These are phyloP conservation scores for Arthrobotrys conoides DNA, from an alignment of 2,329 filamentous ascomycete species.

Conservation along the genomic window DNA sequence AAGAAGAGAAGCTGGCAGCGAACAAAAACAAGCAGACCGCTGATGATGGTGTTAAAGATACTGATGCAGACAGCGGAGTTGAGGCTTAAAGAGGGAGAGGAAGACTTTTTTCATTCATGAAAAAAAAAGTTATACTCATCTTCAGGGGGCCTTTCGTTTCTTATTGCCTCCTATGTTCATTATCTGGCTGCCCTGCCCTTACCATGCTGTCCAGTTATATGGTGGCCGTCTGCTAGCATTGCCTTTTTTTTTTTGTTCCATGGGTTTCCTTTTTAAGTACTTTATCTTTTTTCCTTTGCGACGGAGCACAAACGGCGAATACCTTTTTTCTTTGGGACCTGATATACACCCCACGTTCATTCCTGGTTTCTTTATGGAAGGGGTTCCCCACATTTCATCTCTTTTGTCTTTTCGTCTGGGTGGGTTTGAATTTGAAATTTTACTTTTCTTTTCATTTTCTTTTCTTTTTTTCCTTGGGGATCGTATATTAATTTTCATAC, in stretches of 20 bases:
- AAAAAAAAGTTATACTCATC: background rate
- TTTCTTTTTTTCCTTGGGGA: background rate
- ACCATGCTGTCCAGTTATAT: background rate
- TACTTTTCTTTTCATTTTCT: background rate
- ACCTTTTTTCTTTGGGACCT: background rate
- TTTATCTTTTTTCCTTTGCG: slow-evolving; percentile 10
- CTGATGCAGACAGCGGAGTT: slow-evolving; percentile 55
- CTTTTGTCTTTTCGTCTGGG: background rate
- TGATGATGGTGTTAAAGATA: slow-evolving; percentile 25
- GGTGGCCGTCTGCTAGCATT: slow-evolving; percentile 14
- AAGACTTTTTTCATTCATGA: background rate
- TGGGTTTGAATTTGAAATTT: slow-evolving; percentile 3
- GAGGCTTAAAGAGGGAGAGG: slow-evolving; percentile 31
- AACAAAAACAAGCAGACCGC: background rate
- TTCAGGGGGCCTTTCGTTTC: background rate
- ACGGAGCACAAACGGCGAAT: slow-evolving; percentile 53
- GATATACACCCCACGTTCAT: slow-evolving; percentile 18
- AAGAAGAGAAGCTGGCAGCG: slow-evolving; percentile 10
- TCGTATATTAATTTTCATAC: slow-evolving; percentile 13
- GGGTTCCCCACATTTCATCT: slow-evolving; percentile 8
- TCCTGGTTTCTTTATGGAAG: background rate
- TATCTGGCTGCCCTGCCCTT: slow-evolving; percentile 6
- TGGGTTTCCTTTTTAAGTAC: slow-evolving; percentile 20
- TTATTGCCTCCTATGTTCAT: slow-evolving; percentile 27
- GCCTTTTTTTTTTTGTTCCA: slow-evolving; percentile 1